Evolutionary conservation across 192 early-diverging fungal species (phyloP).

Genomic region (Spizellomyces sp.): DNA sequence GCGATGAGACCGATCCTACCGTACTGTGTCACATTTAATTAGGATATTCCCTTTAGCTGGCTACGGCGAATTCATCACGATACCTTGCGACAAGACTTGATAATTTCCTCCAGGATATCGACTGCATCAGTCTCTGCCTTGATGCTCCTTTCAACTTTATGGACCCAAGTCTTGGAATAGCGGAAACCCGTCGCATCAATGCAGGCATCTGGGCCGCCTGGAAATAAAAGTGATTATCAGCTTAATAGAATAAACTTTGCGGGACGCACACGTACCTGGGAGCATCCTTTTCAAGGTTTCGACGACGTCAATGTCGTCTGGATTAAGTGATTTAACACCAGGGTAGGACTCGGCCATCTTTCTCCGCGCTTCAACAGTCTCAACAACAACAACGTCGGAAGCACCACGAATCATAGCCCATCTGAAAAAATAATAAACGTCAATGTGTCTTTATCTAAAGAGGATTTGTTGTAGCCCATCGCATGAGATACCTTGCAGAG

Average conservation of each 20-base stretch:
- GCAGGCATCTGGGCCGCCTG: slow-evolving; percentile 42
- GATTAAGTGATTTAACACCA: slow-evolving; percentile 32
- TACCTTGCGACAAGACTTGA: slow-evolving; percentile 43
- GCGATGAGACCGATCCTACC: slow-evolving; percentile 51
- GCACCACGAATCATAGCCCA: slow-evolving; percentile 41
- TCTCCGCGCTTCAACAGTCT: slow-evolving; percentile 30
- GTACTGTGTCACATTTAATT: background rate
- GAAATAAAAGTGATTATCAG: too few species aligned
- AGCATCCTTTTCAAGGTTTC: slow-evolving; percentile 31
- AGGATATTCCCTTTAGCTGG: too few species aligned
- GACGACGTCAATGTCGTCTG: slow-evolving; percentile 28
- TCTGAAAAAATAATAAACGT: background rate
- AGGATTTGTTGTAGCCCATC: too few species aligned
- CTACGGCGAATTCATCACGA: too few species aligned
- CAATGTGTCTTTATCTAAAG: too few species aligned
- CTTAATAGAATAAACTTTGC: too few species aligned
- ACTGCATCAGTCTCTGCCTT: slow-evolving; percentile 55
- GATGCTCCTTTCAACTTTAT: slow-evolving; percentile 45
- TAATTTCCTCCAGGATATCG: slow-evolving; percentile 48
- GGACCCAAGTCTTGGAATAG: slow-evolving; percentile 49
- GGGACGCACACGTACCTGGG: slow-evolving; percentile 9
- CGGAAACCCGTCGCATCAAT: slow-evolving; percentile 57
- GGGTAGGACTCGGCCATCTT: slow-evolving; percentile 31
- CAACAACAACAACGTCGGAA: slow-evolving; percentile 46
- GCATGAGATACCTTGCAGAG: too few species aligned